Base-by-base conservation (phyloP, 768 basidiomycete genomes). In the Tricholoma furcatifolium region DNA sequence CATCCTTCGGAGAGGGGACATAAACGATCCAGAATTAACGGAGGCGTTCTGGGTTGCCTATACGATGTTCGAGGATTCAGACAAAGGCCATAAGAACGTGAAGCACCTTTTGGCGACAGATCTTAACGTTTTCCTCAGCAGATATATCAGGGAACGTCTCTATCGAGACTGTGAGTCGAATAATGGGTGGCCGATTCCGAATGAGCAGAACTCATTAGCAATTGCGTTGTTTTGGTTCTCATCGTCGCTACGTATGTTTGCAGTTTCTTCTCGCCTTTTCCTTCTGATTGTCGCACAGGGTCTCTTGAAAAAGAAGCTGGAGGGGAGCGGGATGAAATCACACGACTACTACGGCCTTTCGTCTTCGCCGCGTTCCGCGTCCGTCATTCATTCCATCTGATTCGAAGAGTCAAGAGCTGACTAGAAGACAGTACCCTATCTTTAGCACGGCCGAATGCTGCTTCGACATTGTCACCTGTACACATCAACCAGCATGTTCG, bases 41-140 rank as follows among this genome's bases (percentile, higher is more conserved):
- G 74, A 79, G 51, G 75, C 74, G 10, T 63, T 87, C 27, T 79
- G 79, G 69, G 74, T 74, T 0, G 74, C 80, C 47, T 83, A 79
- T 60, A 62, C 78, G 32, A 83, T 87, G 80, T 67, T 83, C 38
- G 73, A 83, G 30, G 82, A 85, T 55, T 76, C 81, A 23, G 77
- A 74, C 48, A 61, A 66, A 10, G 69, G 67, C 21, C 74, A 71
- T 43, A 75, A 71, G 55, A 83, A 83, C 60, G 59, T 71, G 35
- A 69, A 70, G 45, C 81, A 79, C 54, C 68, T 83, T 12, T 60
- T 70, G 43, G 70, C 72, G 61, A 77, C 79, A 5, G 70, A 69
- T 36, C 61, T 81, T 10, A 70, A 72, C 3, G 32, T 51, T 0
- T 76, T 82, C 51, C 65, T 81, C 14, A 67, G 67, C 34, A 47